phyloP scores from a whole-genome alignment of 108 stramenopile genomes.

The Fistulifera pelliculosa region DNA sequence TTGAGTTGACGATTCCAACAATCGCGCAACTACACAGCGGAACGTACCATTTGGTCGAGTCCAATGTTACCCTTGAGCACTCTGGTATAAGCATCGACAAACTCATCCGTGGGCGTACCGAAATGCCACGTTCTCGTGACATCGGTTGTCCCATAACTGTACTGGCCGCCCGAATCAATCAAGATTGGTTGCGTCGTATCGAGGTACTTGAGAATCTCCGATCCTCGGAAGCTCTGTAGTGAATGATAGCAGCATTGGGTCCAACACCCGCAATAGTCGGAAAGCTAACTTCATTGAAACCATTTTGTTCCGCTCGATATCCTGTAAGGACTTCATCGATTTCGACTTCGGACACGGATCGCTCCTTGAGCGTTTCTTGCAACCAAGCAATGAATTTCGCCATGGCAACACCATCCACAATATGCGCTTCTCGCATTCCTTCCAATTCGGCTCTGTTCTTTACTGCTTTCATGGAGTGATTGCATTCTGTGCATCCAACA shows the following conservation, averaged over 20 bases:
- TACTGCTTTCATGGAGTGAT: slow-evolving; percentile 86
- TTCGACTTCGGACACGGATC: slow-evolving; percentile 78
- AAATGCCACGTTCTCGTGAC: slow-evolving; percentile 96
- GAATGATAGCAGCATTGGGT: slow-evolving; percentile 94
- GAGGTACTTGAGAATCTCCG: slow-evolving; percentile 55
- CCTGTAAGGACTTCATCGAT: slow-evolving; percentile 81
- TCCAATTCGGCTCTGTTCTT: slow-evolving; percentile 82
- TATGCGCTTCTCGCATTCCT: slow-evolving; percentile 88
- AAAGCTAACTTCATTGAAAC: slow-evolving; percentile 78
- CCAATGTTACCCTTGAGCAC: slow-evolving; percentile 96
- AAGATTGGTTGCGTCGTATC: slow-evolving; percentile 68
- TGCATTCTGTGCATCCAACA: slow-evolving; percentile 69
- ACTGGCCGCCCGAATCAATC: slow-evolving; percentile 93
- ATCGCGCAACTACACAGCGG: too few species aligned
- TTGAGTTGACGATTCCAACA: too few species aligned
- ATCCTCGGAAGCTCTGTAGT: slow-evolving; percentile 78
- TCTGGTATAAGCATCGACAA: slow-evolving; percentile 77
- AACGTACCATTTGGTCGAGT: slow-evolving; percentile 61
- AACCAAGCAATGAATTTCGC: slow-evolving; percentile 83
- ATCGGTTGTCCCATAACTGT: slow-evolving; percentile 95
- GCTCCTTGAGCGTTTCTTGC: slow-evolving; percentile 55
- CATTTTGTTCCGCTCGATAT: slow-evolving; percentile 66
- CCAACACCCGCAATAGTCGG: slow-evolving; percentile 95
- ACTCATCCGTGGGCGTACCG: slow-evolving; percentile 62
- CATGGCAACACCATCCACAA: slow-evolving; percentile 94